Conservation (phyloP, 208 protist species). For the Herpetomonas tarakana region DNA sequence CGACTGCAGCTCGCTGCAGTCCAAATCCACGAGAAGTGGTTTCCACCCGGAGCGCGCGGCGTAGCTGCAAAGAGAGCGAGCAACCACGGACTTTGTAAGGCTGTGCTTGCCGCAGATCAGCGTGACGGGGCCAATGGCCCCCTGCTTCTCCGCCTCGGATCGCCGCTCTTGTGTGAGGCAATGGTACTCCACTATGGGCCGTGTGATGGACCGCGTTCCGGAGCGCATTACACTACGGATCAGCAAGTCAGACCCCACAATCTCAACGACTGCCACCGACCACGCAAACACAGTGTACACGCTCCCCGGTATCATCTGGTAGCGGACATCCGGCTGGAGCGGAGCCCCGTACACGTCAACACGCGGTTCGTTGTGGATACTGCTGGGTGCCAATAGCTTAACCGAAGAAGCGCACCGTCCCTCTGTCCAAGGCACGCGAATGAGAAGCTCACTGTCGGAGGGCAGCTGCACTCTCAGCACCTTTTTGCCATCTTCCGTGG, state of each 20-base stretch:
- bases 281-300: constrained; percentile 60
- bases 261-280: constrained; percentile 42
- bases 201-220: constrained; percentile 39
- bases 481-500: constrained; percentile 4
- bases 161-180: constrained; percentile 62
- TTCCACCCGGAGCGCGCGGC: constrained; percentile 73
- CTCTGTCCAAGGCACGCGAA: constrained; percentile 49
- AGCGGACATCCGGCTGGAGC: constrained; percentile 55
- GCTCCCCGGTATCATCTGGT: constrained; percentile 59
- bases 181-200: constrained; percentile 82
- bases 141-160: constrained; percentile 31
- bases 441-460: constrained; percentile 53
- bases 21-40: constrained; percentile 70
- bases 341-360: constrained; percentile 75
- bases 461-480: constrained; percentile 16
- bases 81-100: constrained; percentile 41
- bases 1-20: constrained; percentile 49
- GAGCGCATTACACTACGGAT: constrained; percentile 50
- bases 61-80: constrained; percentile 69
- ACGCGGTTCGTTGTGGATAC: constrained; percentile 32
- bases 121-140: constrained; percentile 46
- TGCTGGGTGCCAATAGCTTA: constrained; percentile 35
- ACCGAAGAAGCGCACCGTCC: constrained; percentile 46
- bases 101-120: constrained; percentile 65
- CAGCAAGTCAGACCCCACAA: constrained; percentile 63